A percentile compares a stretch with the other conserved stretches of the same genome.
phyloP scores from a whole-genome alignment of 1,284 basidiomycete genomes.

The Termitomyces sp. region DNA sequence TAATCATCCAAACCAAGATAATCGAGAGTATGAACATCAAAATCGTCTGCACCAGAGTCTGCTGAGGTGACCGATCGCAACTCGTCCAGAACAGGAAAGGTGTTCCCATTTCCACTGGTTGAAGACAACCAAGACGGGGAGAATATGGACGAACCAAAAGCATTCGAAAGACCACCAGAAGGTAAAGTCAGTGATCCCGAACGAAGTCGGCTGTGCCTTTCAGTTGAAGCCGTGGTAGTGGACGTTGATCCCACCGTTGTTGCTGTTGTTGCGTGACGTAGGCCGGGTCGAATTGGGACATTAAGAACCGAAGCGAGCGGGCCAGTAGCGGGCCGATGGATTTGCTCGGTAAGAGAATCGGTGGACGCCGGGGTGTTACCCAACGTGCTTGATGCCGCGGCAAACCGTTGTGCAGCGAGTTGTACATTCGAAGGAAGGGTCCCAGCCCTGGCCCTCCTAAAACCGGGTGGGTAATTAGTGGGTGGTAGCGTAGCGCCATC shows the following conservation, averaged over 20 bases:
- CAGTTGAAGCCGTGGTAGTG: conserved; percentile 51
- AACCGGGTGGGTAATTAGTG: conserved; percentile 71
- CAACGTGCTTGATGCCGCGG: conserved; percentile 59
- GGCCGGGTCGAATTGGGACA: conserved; percentile 53
- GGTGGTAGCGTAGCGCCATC: conserved; percentile 58
- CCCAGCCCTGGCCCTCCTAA: conserved; percentile 82
- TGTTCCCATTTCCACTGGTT: conserved; percentile 48
- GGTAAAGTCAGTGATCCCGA: conserved; percentile 86
- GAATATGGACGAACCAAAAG: conserved; percentile 84
- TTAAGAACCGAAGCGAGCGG: conserved; percentile 41
- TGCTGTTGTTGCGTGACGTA: conserved; percentile 64
- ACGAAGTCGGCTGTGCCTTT: conserved; percentile 76
- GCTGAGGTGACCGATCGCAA: conserved; percentile 72
- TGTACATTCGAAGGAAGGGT: conserved; percentile 86
- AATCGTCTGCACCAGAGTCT: conserved; percentile 78
- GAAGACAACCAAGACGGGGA: conserved; percentile 82
- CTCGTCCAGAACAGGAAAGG: conserved; percentile 69
- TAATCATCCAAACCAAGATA: conserved; percentile 89
- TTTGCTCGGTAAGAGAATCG: conserved; percentile 61
- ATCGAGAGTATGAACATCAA: conserved; percentile 89
- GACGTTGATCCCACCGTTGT: conserved; percentile 61
- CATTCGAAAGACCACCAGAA: conserved; percentile 73
- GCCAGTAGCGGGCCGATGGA: conserved; percentile 43
- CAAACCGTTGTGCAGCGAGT: conserved; percentile 78
- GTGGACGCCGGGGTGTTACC: conserved; percentile 51